Evolutionary conservation across 2,329 filamentous ascomycete species (phyloP), one percentile per base, ranked within the genome.

Genomic region (Pseudopyrenochaeta lycopersici): DNA sequence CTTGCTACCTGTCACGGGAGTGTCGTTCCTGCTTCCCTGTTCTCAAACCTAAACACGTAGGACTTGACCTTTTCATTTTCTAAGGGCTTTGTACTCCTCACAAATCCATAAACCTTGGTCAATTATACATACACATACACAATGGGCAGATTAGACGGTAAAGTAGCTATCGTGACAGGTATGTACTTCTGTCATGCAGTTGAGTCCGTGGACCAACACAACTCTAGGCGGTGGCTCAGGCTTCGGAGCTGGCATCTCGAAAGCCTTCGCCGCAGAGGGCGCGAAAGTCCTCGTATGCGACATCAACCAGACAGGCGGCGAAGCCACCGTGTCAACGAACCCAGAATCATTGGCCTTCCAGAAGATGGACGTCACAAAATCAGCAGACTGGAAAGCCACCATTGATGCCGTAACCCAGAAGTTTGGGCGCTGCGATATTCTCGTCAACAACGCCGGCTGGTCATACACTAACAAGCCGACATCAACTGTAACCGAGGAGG

Each of bases 271-370:
- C 5, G 68, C 80, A 20, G 86, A 89, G 73, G 87, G 87, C 33
- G 82, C 81, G 44, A 81, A 81, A 57, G 85, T 89, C 30, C 71
- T 89, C 45, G 82, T 90, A 47, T 84, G 84, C 1, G 87, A 90
- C 69, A 78, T 90, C 54, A 83, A 85, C 27, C 74, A 81, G 14
- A 73, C 79, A 4, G 80, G 81, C 0, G 86, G 85, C 2, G 71
- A 78, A 51, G 78, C 81, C 1, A 84, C 84, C 0, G 76, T 73
- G 43, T 63, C 77, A 40, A 70, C 84, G 3, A 78, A 79, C 18
- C 58, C 68, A 2, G 60, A 62, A 9, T 47, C 60, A 4, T 66
- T 77, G 20, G 54, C 70, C 29, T 75, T 74, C 57, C 58, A 77
- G 14, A 72, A 77, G 9, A 71, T 84, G 64, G 76, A 88, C 60